phyloP scores from a whole-genome alignment of 1,139 yeast genomes.

The Candida neerlandica region DNA sequence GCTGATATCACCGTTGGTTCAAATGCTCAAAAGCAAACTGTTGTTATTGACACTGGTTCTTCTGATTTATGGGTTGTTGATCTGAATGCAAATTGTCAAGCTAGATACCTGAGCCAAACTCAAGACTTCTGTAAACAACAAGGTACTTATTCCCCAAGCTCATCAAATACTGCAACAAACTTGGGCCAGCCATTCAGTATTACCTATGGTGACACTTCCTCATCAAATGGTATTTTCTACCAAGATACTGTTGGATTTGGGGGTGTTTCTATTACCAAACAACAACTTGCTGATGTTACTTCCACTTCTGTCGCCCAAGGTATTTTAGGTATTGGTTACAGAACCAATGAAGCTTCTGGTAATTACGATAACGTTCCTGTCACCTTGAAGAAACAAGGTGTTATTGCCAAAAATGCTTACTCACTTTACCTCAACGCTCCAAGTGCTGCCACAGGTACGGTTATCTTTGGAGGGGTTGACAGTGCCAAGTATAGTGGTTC shows the following conservation, averaged over 20 bases:
- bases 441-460: conserved; percentile 24
- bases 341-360: conserved; percentile 13
- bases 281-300: conserved; percentile 22
- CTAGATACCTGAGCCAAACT: not conserved
- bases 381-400: conserved; percentile 40
- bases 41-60: conserved; percentile 26
- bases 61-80: conserved; percentile 31
- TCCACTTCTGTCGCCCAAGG: conserved; percentile 18
- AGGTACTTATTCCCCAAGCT: conserved; percentile 9
- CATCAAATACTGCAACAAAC: conserved; percentile 10
- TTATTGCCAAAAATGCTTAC: conserved; percentile 45
- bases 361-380: conserved; percentile 36
- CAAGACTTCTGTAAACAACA: conserved; percentile 8
- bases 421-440: conserved; percentile 33
- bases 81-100: conserved; percentile 9
- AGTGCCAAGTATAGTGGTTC: conserved; percentile 27
- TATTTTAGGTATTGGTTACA: conserved; percentile 25
- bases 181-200: conserved; percentile 13
- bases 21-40: conserved; percentile 15
- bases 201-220: conserved; percentile 15
- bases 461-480: conserved; percentile 36
- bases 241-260: conserved; percentile 33
- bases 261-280: conserved; percentile 13
- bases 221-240: conserved; percentile 59
- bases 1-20: conserved; percentile 15